Evolutionary conservation across 106 monocot genomes (phyloP).

Genomic region (Apostasia shenzhenica): DNA sequence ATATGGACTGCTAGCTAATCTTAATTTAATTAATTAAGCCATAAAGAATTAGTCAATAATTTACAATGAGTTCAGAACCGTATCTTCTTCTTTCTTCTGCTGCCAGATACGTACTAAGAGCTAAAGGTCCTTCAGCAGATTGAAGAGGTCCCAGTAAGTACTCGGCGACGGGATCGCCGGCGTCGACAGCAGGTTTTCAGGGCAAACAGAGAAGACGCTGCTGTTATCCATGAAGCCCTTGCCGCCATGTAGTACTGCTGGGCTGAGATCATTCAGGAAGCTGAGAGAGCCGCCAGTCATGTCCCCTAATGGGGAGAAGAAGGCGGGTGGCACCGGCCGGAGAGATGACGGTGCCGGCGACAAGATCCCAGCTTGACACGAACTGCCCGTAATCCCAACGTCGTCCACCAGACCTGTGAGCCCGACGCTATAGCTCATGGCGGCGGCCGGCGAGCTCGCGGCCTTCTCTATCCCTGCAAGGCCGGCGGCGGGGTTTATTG

Average conservation of each 20-base stretch:
- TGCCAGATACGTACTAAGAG: not conserved
- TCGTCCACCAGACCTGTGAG: constrained; percentile 5
- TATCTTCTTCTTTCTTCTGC: too few species aligned
- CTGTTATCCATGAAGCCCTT: not conserved
- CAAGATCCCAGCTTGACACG: constrained; percentile 14
- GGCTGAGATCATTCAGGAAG: constrained; percentile 8
- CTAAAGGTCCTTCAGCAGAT: constrained; percentile 12
- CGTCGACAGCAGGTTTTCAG: not conserved
- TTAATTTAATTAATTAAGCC: too few species aligned
- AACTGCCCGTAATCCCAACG: not conserved
- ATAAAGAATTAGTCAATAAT: too few species aligned
- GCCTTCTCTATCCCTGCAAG: not conserved
- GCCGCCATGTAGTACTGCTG: not conserved
- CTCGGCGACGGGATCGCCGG: constrained; percentile 4
- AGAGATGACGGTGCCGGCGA: constrained; percentile 28
- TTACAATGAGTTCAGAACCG: too few species aligned
- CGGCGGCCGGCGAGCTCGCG: not conserved
- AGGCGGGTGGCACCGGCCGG: constrained; percentile 21
- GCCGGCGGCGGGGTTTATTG: not conserved
- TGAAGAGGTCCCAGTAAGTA: constrained; percentile 38
- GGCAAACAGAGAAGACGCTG: constrained; percentile 3
- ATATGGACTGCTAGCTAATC: too few species aligned
- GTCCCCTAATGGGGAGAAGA: constrained; percentile 21
- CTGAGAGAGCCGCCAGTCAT: not conserved
- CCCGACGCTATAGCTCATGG: not conserved